A percentile compares a stretch with the other conserved stretches of the same genome.
Conservation (phyloP, 257 asterid genomes). For the Datura wrightii region DNA sequence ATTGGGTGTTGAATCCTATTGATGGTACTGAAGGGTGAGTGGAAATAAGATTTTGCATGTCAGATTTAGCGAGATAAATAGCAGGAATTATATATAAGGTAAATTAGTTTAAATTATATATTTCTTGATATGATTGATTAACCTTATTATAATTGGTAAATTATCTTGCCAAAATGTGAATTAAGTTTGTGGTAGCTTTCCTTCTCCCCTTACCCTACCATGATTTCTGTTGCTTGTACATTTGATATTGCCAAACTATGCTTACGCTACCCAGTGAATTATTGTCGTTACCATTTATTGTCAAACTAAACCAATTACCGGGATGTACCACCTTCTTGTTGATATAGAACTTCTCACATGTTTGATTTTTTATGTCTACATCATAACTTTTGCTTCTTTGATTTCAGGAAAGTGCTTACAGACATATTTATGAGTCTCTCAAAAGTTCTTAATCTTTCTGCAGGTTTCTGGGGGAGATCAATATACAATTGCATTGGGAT, state of each 20-base stretch:
- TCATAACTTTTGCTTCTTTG: background rate
- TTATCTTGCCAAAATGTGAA: background rate
- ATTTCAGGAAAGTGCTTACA: background rate
- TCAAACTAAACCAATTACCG: background rate
- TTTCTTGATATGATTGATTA: background rate
- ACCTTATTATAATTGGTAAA: conserved; percentile 7
- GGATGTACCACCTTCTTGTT: background rate
- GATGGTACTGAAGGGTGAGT: conserved; percentile 97
- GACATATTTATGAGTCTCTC: conserved; percentile 24
- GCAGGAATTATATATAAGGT: background rate
- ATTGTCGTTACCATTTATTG: background rate
- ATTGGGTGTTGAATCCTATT: conserved; percentile 99
- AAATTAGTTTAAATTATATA: background rate
- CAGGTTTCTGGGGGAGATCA: conserved; percentile 95
- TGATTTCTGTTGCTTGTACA: background rate
- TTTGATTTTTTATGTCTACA: background rate
- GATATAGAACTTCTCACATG: background rate
- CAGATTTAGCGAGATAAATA: background rate
- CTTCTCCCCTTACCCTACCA: background rate
- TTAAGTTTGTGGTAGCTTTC: conserved; percentile 7
- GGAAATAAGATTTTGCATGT: background rate
- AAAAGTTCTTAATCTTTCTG: conserved; percentile 36
- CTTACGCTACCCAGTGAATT: background rate
- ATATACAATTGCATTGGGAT: conserved; percentile 93
- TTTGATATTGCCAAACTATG: background rate